A percentile compares a stretch with the other conserved stretches of the same genome.
Evolutionary conservation across 306 rosid species (phyloP).

Genomic region (Trichosanthes cucumerina): DNA sequence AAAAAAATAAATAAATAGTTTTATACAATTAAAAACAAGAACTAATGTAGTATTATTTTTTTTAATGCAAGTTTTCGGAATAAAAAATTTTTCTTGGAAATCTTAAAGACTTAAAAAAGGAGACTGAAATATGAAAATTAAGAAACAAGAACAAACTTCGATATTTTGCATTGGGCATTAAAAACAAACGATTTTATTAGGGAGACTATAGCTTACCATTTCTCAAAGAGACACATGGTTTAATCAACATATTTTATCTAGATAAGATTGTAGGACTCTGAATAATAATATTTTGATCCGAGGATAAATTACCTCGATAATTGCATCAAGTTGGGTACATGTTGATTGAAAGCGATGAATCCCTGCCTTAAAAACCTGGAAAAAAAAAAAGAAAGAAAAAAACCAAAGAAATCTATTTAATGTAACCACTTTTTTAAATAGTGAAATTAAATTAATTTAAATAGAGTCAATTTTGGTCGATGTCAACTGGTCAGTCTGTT

Average conservation of each 20-base stretch:
- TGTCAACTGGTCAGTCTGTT: too few relatives aligned
- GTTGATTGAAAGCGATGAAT: background rate
- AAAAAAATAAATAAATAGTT: too few relatives aligned
- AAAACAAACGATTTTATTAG: background rate
- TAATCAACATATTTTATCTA: background rate
- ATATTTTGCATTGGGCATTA: too few relatives aligned
- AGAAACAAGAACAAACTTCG: too few relatives aligned
- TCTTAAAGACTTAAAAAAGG: too few relatives aligned
- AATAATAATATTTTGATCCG: background rate
- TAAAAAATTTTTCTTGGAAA: too few relatives aligned
- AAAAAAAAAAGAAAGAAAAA: background rate
- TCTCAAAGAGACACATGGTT: background rate
- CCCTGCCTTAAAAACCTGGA: background rate
- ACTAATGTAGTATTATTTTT: too few relatives aligned
- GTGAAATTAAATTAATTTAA: background rate
- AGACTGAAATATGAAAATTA: too few relatives aligned
- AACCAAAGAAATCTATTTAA: background rate
- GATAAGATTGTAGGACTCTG: background rate
- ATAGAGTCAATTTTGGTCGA: background rate
- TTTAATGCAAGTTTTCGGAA: too few relatives aligned
- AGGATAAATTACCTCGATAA: conserved; percentile 1
- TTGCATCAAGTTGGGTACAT: background rate
- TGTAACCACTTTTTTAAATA: background rate
- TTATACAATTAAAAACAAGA: too few relatives aligned
- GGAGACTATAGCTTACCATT: background rate